Conservation (phyloP, 2,329 filamentous ascomycete species). For the Calonectria pseudoturangicola region DNA sequence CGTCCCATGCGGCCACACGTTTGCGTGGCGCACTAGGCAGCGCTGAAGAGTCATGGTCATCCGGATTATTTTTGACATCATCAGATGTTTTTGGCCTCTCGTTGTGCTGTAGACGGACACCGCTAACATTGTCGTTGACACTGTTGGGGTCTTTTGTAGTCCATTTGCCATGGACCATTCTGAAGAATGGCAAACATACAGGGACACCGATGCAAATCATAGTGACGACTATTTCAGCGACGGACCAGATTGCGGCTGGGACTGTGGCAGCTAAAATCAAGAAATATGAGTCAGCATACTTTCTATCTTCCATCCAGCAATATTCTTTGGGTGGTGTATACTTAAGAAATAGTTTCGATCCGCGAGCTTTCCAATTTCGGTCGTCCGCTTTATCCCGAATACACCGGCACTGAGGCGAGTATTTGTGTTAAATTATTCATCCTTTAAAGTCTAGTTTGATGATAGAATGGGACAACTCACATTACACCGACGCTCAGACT, state of each 20-base stretch:
- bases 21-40: neutral
- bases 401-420: neutral
- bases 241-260: slow-evolving; percentile 7
- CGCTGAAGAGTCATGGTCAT: no score
- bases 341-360: slow-evolving; percentile 6
- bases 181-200: slow-evolving; percentile 7
- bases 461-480: neutral
- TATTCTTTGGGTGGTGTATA: neutral
- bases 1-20: neutral
- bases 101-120: neutral
- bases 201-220: slow-evolving; percentile 17
- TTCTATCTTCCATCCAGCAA: neutral
- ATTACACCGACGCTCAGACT: slow-evolving; percentile 6
- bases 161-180: slow-evolving; percentile 10
- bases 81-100: neutral
- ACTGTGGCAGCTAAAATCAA: neutral
- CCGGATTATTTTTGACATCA: neutral
- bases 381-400: slow-evolving; percentile 13
- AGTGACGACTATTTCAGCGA: slow-evolving; percentile 18
- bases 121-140: neutral
- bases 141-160: neutral
- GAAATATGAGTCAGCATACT: neutral
- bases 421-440: neutral
- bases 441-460: neutral
- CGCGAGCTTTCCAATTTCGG: neutral